Evolutionary conservation across 352 stramenopile genomes (phyloP).

Genomic region (Vaucheria bursata): DNA sequence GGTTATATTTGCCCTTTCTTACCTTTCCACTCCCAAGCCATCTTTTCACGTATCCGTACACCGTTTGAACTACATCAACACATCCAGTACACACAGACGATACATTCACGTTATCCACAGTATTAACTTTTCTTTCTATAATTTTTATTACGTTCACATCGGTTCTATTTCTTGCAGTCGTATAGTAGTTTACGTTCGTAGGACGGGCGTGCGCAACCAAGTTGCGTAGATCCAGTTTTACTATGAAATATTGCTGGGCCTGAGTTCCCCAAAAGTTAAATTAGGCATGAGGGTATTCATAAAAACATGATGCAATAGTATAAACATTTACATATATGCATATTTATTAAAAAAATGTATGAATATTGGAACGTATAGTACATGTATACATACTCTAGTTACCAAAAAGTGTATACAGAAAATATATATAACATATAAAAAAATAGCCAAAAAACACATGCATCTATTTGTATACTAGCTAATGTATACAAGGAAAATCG

Average conservation of each 20-base stretch:
- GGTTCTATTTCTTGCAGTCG: slow-evolving; percentile 68
- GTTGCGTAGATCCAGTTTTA: slow-evolving; percentile 62
- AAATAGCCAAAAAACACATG: too few species aligned
- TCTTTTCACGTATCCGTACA: slow-evolving; percentile 70
- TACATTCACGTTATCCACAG: background rate
- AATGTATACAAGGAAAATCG: too few species aligned
- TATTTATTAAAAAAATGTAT: slow-evolving; percentile 8
- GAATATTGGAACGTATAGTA: too few species aligned
- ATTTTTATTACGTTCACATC: slow-evolving; percentile 62
- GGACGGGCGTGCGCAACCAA: slow-evolving; percentile 60
- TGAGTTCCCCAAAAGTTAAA: slow-evolving; percentile 10
- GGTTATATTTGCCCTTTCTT: too few species aligned
- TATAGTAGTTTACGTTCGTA: slow-evolving; percentile 71
- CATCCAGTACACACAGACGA: slow-evolving; percentile 53
- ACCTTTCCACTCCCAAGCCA: slow-evolving; percentile 45
- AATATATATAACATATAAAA: too few species aligned
- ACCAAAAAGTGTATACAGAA: too few species aligned
- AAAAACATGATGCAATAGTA: background rate
- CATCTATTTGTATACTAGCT: too few species aligned
- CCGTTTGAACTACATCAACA: slow-evolving; percentile 64
- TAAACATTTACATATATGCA: slow-evolving; percentile 5
- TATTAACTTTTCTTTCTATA: too few species aligned
- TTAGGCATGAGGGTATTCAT: background rate
- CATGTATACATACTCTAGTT: too few species aligned
- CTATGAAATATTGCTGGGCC: slow-evolving; percentile 76